These are phyloP conservation scores for Globisporangium cederbergense DNA, from an alignment of 352 stramenopile genomes.

Conservation along the genomic window DNA sequence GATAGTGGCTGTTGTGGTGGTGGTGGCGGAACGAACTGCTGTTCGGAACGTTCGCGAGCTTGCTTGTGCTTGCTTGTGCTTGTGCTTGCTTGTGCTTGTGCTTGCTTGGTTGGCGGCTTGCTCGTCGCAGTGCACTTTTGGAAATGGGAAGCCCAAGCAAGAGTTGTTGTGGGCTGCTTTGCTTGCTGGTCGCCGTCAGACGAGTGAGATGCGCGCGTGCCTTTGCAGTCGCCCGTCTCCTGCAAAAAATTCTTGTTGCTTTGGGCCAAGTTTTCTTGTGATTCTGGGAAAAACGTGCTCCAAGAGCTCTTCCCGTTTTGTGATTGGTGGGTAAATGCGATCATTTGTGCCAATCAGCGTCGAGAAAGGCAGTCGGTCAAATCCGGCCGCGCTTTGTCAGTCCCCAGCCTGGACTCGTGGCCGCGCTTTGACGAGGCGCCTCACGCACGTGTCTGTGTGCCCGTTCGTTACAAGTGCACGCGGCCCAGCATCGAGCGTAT, in stretches of 20 bases:
- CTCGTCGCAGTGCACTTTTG: conserved; percentile 16
- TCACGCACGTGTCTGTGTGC: neutral
- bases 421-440: neutral
- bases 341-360: neutral
- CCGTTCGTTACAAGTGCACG: conserved; percentile 4
- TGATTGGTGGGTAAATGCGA: conserved; percentile 1
- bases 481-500: neutral
- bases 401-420: neutral
- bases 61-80: neutral
- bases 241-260: conserved; percentile 10
- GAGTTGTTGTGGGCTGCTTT: neutral
- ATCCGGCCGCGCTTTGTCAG: neutral
- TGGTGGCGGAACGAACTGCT: neutral
- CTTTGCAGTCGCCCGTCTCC: neutral
- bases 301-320: neutral
- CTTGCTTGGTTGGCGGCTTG: conserved; percentile 8
- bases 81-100: neutral
- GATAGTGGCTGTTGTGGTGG: conserved; percentile 4
- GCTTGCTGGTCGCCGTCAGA: neutral
- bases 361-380: neutral
- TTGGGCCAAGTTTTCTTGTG: neutral
- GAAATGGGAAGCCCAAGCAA: conserved; percentile 24
- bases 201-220: conserved; percentile 4
- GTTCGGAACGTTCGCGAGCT: neutral
- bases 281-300: neutral